Base-by-base conservation (phyloP, 2,329 filamentous ascomycete species). In the Microsporum ferrugineum region DNA sequence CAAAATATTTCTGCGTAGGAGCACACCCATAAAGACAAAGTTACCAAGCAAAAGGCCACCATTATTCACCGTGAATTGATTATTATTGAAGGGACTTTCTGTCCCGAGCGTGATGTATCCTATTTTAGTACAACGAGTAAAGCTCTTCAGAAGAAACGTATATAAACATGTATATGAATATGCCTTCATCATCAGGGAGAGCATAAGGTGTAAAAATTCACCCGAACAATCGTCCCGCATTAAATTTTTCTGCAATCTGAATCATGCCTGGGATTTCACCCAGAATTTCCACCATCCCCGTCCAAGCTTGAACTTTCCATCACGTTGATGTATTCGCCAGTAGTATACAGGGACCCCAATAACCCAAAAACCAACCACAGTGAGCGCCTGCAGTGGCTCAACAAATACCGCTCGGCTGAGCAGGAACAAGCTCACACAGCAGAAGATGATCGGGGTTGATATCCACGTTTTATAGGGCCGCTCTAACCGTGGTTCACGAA, bases 381-480 rank as follows among this genome's bases (percentile, higher is more conserved):
- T 84, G 29, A 96, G 72, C 0, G 92, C 96, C 79, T 99, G 91
- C 58, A 95, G 68, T 3, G 94, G 94, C 75, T 96, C 87, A 12
- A 91, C 88, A 71, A 99, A 94, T 12, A 97, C 85, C 2, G 91
- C 91, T 58, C 94, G 81, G 70, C 86, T 91, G 47, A 99, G 82
- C 65, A 99, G 75, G 71, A 99, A 99, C 65, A 99, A 74, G 71
- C 89, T 95, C 43, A 99, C 94, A 71, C 94, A 99, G 81, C 94
- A 99, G 73, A 99, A 99, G 61, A 96, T 92, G 66, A 99, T 92
- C 8, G 94, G 94, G 1, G 94, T 99, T 0, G 87, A 88, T 70
- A 99, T 96, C 94, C 92, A 99, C 2, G 91, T 96, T 72, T 85
- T 87, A 75, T 99, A 99, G 0, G 94, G 92, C 31, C 94, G 79